Evolutionary conservation across 2,329 filamentous ascomycete species (phyloP).

Genomic region (Westerdykella sp.): DNA sequence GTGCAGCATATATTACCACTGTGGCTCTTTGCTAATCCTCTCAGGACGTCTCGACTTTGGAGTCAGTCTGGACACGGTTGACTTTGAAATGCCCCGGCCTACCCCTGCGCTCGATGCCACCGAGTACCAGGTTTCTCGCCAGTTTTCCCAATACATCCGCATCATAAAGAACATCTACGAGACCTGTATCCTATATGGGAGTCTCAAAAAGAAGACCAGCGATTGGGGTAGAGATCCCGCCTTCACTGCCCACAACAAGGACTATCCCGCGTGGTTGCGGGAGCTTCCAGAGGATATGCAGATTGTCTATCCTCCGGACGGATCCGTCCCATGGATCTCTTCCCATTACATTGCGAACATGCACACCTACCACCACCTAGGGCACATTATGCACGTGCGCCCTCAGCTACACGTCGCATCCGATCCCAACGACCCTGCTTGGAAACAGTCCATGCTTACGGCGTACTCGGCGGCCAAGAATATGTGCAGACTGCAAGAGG

Average conservation of each 20-base stretch:
- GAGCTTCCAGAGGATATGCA: conserved; percentile 74
- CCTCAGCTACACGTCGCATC: conserved; percentile 72
- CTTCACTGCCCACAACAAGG: conserved; percentile 71
- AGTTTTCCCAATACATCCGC: conserved; percentile 75
- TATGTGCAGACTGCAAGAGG: conserved; percentile 81
- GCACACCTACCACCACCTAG: conserved; percentile 82
- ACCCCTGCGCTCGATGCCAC: conserved; percentile 63
- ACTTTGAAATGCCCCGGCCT: conserved; percentile 61
- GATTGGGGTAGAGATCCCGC: conserved; percentile 85
- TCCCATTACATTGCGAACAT: conserved; percentile 86
- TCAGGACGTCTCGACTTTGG: conserved; percentile 66
- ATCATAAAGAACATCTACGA: conserved; percentile 71
- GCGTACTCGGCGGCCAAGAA: conserved; percentile 80
- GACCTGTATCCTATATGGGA: conserved; percentile 69
- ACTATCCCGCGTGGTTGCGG: conserved; percentile 68
- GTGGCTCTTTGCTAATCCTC: conserved; percentile 1
- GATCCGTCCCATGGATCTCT: conserved; percentile 74
- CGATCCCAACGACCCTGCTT: conserved; percentile 69
- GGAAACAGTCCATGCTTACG: conserved; percentile 82
- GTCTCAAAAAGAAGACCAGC: conserved; percentile 65
- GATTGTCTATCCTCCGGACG: conserved; percentile 70
- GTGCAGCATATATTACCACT: background rate
- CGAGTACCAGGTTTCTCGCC: conserved; percentile 72
- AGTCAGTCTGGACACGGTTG: conserved; percentile 68
- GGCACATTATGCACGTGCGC: conserved; percentile 77